Conservation (phyloP, 352 stramenopile species). For the Phytophthora sansomeana region DNA sequence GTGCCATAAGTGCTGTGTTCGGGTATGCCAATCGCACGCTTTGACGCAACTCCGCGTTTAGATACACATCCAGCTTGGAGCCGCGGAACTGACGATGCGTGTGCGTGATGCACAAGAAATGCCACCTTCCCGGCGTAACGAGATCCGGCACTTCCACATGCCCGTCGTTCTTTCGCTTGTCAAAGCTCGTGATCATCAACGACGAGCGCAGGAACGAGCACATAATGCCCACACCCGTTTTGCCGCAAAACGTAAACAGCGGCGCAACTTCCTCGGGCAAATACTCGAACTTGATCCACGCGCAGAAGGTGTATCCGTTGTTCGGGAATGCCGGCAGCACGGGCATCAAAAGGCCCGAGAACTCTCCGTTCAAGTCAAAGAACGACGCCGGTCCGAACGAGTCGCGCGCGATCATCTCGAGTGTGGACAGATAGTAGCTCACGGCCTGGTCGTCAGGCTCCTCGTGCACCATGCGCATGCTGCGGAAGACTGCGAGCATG, state of each 20-base stretch:
- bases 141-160: constrained; percentile 78
- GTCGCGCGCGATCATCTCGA: constrained; percentile 88
- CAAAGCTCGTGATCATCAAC: constrained; percentile 82
- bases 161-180: constrained; percentile 89
- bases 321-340: constrained; percentile 78
- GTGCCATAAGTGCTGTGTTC: constrained; percentile 77
- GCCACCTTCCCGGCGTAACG: constrained; percentile 72
- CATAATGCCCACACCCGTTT: constrained; percentile 80
- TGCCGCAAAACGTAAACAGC: constrained; percentile 84
- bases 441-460: constrained; percentile 74
- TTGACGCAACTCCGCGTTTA: constrained; percentile 79
- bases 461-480: constrained; percentile 70
- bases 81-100: constrained; percentile 86
- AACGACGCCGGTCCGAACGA: constrained; percentile 85
- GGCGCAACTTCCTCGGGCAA: constrained; percentile 73
- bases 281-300: constrained; percentile 87
- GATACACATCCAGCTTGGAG: constrained; percentile 84
- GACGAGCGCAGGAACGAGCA: constrained; percentile 82
- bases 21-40: constrained; percentile 81
- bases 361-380: constrained; percentile 84
- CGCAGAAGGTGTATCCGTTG: constrained; percentile 87
- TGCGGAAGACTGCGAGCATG: constrained; percentile 85
- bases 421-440: constrained; percentile 81
- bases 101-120: constrained; percentile 87
- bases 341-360: constrained; percentile 73